These are phyloP conservation scores for Magnaporthiopsis incrustans DNA, from an alignment of 2,329 filamentous ascomycete species.

Conservation along the genomic window DNA sequence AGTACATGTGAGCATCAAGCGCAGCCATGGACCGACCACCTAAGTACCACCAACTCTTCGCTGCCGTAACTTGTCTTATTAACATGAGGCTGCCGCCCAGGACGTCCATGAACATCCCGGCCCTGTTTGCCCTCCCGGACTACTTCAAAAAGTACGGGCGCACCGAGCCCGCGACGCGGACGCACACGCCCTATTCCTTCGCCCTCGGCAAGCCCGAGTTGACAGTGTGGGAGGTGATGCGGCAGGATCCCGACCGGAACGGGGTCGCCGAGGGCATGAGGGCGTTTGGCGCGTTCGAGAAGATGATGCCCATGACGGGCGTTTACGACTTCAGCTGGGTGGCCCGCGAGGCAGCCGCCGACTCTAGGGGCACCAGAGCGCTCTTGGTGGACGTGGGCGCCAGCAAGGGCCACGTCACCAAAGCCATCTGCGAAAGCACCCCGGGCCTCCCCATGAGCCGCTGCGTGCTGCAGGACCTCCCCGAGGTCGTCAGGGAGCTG, in stretches of 20 bases:
- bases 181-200: conserved; percentile 21
- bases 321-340: conserved; percentile 25
- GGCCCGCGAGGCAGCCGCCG: conserved; percentile 5
- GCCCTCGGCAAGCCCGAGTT: conserved; percentile 19
- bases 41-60: too few species aligned
- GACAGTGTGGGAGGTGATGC: conserved; percentile 24
- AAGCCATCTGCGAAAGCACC: conserved; percentile 18
- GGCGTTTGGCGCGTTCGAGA: conserved; percentile 20
- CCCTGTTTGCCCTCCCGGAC: conserved; percentile 17
- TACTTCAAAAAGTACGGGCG: conserved; percentile 25
- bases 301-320: conserved; percentile 17
- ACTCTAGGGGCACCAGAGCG: conserved; percentile 9
- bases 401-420: conserved; percentile 22
- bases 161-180: conserved; percentile 20
- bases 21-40: neutral
- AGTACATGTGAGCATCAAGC: neutral
- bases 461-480: conserved; percentile 24
- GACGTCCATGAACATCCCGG: neutral
- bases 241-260: conserved; percentile 14
- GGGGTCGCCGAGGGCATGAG: conserved; percentile 19
- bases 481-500: conserved; percentile 17
- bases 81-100: neutral
- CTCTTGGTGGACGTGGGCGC: conserved; percentile 27
- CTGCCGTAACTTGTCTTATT: neutral
- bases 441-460: conserved; percentile 18